Evolutionary conservation across 2,329 filamentous ascomycete genomes (phyloP).

Genomic region (Scleromitrula shiraiana): DNA sequence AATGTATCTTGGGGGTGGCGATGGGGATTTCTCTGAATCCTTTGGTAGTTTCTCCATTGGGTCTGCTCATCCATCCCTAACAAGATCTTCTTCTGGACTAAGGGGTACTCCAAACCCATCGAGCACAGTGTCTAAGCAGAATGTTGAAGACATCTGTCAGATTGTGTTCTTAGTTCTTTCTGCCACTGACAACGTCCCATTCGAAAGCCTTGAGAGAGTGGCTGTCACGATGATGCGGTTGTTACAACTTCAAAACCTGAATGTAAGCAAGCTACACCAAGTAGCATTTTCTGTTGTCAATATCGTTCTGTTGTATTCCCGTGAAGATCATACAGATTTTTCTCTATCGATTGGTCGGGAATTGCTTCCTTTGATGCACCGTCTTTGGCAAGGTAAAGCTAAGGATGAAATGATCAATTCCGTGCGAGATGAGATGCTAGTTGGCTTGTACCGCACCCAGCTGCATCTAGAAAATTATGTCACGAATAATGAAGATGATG

Average conservation of each 20-base stretch:
- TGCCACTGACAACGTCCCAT: conserved; percentile 59
- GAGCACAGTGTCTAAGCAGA: conserved; percentile 27
- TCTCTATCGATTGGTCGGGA: conserved; percentile 49
- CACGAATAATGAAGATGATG: conserved; percentile 32
- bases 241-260: conserved; percentile 50
- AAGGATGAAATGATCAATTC: conserved; percentile 47
- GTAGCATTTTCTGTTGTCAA: conserved; percentile 72
- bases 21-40: conserved; percentile 17
- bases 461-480: conserved; percentile 54
- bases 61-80: conserved; percentile 18
- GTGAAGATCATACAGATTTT: conserved; percentile 60
- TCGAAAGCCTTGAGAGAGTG: conserved; percentile 47
- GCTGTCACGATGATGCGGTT: conserved; percentile 50
- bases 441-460: conserved; percentile 58
- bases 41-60: conserved; percentile 18
- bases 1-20: conserved; percentile 33
- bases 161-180: conserved; percentile 58
- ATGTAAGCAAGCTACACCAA: conserved; percentile 57
- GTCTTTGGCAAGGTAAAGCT: conserved; percentile 70
- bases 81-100: not conserved
- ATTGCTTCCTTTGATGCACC: conserved; percentile 62
- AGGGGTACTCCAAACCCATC: conserved; percentile 21
- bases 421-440: conserved; percentile 71
- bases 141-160: conserved; percentile 49
- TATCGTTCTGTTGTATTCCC: conserved; percentile 53